A percentile compares a stretch with the other conserved stretches of the same genome.
These are phyloP conservation scores for Cryptosporidium baileyi DNA, from an alignment of 169 alveolate species.

Conservation along the genomic window DNA sequence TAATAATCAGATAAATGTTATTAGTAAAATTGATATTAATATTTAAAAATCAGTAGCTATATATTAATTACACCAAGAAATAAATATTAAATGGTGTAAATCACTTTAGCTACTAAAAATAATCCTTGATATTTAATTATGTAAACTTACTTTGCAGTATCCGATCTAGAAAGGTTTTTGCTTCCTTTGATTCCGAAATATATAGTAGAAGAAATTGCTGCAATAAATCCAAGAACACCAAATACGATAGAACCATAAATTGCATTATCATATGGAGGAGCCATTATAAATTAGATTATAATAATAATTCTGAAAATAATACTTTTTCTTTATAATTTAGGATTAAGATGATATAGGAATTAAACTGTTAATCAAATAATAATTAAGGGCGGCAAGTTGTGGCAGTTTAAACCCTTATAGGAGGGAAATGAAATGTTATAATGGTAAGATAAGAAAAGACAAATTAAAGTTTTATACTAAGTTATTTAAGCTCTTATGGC, in stretches of 20 bases:
- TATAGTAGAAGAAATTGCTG: conserved; percentile 49
- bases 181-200: conserved; percentile 67
- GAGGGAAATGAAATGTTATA: background rate
- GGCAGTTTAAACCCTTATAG: background rate
- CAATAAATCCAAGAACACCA: conserved; percentile 58
- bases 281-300: conserved; percentile 3
- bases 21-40: background rate
- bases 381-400: no score
- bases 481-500: no score
- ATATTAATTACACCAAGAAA: background rate
- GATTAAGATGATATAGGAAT: no score
- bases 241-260: conserved; percentile 33
- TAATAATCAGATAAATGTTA: background rate
- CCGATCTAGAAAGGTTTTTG: conserved; percentile 46
- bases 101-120: no score
- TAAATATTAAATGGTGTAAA: no score
- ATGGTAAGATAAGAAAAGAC: no score
- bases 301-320: no score
- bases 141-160: conserved; percentile 69
- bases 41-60: background rate
- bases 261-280: conserved; percentile 67
- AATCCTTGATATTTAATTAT: background rate
- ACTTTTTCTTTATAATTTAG: no score
- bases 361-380: no score
- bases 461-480: no score